Base-by-base conservation (phyloP, 345 rosid species). In the Ceriops decandra region DNA sequence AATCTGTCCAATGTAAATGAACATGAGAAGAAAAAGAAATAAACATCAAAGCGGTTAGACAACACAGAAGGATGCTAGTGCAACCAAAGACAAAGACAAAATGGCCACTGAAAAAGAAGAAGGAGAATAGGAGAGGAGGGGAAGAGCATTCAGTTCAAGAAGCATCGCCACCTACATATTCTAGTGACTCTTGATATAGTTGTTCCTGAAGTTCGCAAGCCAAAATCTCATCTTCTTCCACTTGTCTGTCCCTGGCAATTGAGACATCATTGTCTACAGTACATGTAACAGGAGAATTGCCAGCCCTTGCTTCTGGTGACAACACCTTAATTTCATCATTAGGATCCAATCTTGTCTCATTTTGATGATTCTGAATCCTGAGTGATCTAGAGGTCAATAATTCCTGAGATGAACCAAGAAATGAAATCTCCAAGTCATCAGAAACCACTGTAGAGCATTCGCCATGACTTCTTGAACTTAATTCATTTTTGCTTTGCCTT, bases 161-260 rank as follows among this genome's bases (percentile, higher is more conserved):
- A 73, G 88, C 98, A 91, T 83, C 86, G 22, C 63, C 82, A 57
- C 62, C 66, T 30, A 76, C 82, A 54, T 70, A 64, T 61, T 75
- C 16, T 7, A 81, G 75, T 0, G 70, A 54, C 76, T 91, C 99
- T 59, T 82, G 81, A 76, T 91, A 91, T 49, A 95, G 66, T 77
- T 88, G 89, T 75, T 91, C 96, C 85, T 95, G 99, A 72, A 95
- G 86, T 78, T 85, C 95, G 76, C 84, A 89, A 60, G 98, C 99
- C 76, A 95, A 62, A 46, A 70, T 79, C 82, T 90, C 97, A 84
- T 95, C 99, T 20, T 89, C 99, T 83, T 91, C 96, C 27, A 95
- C 64, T 78, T 95, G 99, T 79, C 90, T 86, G 61, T 82, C 84
- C 77, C 81, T 85, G 66, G 81, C 78, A 76, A 85, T 84, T 42